phyloP scores from a whole-genome alignment of 345 rosid species.

The Citrus medica region DNA sequence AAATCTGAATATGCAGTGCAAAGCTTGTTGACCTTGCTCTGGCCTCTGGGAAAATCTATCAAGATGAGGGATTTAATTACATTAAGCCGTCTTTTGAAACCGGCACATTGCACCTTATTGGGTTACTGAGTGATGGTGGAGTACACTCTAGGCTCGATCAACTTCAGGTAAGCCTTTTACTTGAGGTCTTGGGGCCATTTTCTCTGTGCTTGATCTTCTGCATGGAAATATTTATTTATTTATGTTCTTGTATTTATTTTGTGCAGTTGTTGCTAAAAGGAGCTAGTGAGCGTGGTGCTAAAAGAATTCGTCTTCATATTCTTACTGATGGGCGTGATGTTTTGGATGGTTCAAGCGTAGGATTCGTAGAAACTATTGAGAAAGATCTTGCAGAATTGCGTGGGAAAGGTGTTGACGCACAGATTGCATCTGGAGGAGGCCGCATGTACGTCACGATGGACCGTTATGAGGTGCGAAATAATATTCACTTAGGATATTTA shows the following conservation, averaged over 20 bases:
- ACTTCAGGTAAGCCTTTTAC: constrained; percentile 46
- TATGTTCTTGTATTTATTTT: neutral
- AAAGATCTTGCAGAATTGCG: constrained; percentile 55
- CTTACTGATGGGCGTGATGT: constrained; percentile 99
- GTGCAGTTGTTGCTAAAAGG: constrained; percentile 82
- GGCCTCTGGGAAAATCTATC: constrained; percentile 83
- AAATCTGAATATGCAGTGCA: constrained; percentile 49
- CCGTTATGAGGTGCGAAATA: constrained; percentile 71
- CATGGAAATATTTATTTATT: neutral
- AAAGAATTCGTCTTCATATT: constrained; percentile 82
- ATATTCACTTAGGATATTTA: neutral
- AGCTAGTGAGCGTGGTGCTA: constrained; percentile 78
- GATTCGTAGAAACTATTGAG: constrained; percentile 80
- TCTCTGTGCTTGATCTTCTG: neutral
- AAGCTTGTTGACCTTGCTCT: constrained; percentile 92
- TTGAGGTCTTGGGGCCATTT: neutral
- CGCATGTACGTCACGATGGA: constrained; percentile 98
- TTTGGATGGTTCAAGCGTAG: constrained; percentile 88
- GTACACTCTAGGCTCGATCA: constrained; percentile 97
- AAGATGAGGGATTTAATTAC: constrained; percentile 83
- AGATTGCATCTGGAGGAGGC: constrained; percentile 97
- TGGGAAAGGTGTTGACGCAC: constrained; percentile 84
- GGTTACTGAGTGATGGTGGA: constrained; percentile 93
- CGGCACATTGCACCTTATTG: constrained; percentile 82
- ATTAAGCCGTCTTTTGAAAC: constrained; percentile 51